These are phyloP conservation scores for Lupinus albus DNA, from an alignment of 306 rosid genomes.

Conservation along the genomic window DNA sequence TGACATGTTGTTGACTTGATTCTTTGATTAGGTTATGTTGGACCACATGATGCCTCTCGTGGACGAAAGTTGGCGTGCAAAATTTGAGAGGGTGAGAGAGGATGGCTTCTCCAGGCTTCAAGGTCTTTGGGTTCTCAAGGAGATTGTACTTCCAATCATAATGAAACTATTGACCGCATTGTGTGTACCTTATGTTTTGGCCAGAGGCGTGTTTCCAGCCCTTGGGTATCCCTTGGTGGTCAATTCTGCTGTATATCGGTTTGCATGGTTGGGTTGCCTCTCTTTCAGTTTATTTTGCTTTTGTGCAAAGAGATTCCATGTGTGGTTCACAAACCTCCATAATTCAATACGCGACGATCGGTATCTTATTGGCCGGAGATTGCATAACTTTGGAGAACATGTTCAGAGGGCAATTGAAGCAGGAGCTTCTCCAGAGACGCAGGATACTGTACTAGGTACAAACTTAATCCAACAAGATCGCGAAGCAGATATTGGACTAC, in stretches of 20 bases:
- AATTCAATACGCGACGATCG: slow-evolving; percentile 97
- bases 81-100: slow-evolving; percentile 95
- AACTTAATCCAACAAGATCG: slow-evolving; percentile 51
- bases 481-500: slow-evolving; percentile 71
- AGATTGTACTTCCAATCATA: slow-evolving; percentile 91
- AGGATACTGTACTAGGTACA: slow-evolving; percentile 41
- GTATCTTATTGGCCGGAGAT: slow-evolving; percentile 84
- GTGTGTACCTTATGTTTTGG: slow-evolving; percentile 88
- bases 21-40: slow-evolving; percentile 77
- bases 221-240: slow-evolving; percentile 92
- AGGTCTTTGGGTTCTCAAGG: slow-evolving; percentile 96
- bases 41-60: slow-evolving; percentile 98
- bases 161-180: slow-evolving; percentile 93
- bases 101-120: slow-evolving; percentile 96
- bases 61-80: slow-evolving; percentile 93
- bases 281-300: slow-evolving; percentile 77
- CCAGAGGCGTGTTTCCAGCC: slow-evolving; percentile 91
- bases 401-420: slow-evolving; percentile 48
- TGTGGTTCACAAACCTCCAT: slow-evolving; percentile 98
- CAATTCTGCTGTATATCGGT: slow-evolving; percentile 94
- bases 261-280: slow-evolving; percentile 98
- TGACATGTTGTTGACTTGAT: slow-evolving; percentile 31
- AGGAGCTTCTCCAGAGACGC: slow-evolving; percentile 45
- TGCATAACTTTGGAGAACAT: slow-evolving; percentile 90
- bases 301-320: slow-evolving; percentile 93